A percentile compares a stretch with the other conserved stretches of the same genome.
These are phyloP conservation scores for Pichia sp. DNA, from an alignment of 1,139 yeast species.

Conservation along the genomic window DNA sequence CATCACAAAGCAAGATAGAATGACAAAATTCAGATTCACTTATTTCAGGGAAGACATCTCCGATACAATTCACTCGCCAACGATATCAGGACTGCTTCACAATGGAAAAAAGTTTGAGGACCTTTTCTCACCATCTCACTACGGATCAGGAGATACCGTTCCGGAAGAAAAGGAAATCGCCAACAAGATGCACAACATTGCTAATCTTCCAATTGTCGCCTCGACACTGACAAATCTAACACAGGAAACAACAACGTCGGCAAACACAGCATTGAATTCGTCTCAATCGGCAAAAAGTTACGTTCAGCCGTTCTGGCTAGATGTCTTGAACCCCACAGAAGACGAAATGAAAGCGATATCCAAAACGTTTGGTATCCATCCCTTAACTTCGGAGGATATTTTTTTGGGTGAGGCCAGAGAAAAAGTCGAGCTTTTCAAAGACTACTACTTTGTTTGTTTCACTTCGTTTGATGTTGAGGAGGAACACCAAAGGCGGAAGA, in stretches of 20 bases:
- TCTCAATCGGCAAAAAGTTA: conserved; percentile 3
- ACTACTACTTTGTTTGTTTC: conserved; percentile 89
- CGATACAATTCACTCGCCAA: conserved; percentile 85
- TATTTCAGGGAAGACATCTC: conserved; percentile 88
- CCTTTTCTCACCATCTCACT: conserved; percentile 42
- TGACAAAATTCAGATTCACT: conserved; percentile 66
- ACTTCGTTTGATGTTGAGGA: conserved; percentile 86
- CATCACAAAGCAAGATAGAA: conserved; percentile 31
- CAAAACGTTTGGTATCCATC: conserved; percentile 91
- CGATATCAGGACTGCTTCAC: conserved; percentile 73
- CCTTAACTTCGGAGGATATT: conserved; percentile 93
- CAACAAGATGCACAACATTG: conserved; percentile 5
- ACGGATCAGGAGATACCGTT: conserved; percentile 20
- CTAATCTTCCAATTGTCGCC: not conserved
- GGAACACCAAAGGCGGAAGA: conserved; percentile 49
- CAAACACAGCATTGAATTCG: conserved; percentile 3
- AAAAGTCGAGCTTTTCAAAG: conserved; percentile 86
- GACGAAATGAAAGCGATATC: conserved; percentile 93
- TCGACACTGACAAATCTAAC: conserved; percentile 2
- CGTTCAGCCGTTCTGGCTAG: conserved; percentile 76
- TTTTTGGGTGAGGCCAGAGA: conserved; percentile 92
- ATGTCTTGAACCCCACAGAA: conserved; percentile 87
- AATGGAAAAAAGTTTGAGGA: conserved; percentile 46
- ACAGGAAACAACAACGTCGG: conserved; percentile 5
- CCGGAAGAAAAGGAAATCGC: not conserved